Evolutionary conservation across 2,329 filamentous ascomycete genomes (phyloP), one percentile per base, ranked within the genome.

Genomic region (Colletotrichum ledebouriae): DNA sequence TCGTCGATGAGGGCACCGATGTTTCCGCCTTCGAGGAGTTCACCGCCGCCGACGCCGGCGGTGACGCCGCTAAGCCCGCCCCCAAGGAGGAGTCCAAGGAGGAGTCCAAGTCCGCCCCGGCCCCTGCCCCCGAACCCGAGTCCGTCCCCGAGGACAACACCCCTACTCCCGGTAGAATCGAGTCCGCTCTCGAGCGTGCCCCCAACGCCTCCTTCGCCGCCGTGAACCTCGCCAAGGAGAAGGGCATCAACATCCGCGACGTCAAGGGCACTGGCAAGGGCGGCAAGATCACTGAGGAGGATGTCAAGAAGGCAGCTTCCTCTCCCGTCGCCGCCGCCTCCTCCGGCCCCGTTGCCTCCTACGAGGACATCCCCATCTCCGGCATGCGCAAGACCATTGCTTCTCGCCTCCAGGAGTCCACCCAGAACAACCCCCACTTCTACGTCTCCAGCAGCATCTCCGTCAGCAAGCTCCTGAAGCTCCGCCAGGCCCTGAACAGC

Each of bases 331-430:
- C 84, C 60, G 82, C 83, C 25, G 80, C 82, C 49, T 82, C 87
- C 59, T 83, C 88, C 67, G 88, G 85, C 53, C 86, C 93, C 69
- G 83, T 52, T 17, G 49, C 49, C 49, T 52, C 87, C 68, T 98
- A 92, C 83, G 90, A 94, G 82, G 96, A 99, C 78, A 89, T 89
- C 70, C 93, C 94, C 71, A 89, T 94, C 74, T 92, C 87, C 76
- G 92, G 92, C 80, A 99, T 99, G 96, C 94, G 96, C 86, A 98
- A 98, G 90, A 94, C 93, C 73, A 99, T 99, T 80, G 96, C 96
- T 81, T 90, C 84, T 82, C 94, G 96, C 75, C 92, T 99, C 69
- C 90, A 91, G 77, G 88, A 72, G 84, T 98, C 95, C 49, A 88
- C 93, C 81, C 89, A 92, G 82, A 91, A 95, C 83, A 98, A 98